A percentile compares a stretch with the other conserved stretches of the same genome.
Evolutionary conservation across 306 rosid genomes (phyloP).

Genomic region (Psophocarpus tetragonolobus): DNA sequence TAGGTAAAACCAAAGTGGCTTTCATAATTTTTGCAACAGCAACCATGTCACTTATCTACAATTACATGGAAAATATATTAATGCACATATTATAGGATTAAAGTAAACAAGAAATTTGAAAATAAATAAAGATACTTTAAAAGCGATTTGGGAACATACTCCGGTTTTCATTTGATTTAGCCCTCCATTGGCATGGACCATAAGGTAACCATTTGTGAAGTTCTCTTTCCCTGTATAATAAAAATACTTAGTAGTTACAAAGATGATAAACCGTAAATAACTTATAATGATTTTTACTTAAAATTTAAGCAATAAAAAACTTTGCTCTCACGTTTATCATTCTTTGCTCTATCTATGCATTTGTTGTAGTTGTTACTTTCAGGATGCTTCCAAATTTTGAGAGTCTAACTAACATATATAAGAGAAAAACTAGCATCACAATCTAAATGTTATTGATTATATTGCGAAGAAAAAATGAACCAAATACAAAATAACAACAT

Average conservation of each 20-base stretch:
- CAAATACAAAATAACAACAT: neutral
- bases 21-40: constrained; percentile 73
- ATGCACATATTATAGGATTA: neutral
- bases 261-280: neutral
- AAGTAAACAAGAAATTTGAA: neutral
- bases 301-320: neutral
- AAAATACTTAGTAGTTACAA: constrained; percentile 27
- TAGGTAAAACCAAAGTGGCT: constrained; percentile 70
- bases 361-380: constrained; percentile 36
- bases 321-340: constrained; percentile 40
- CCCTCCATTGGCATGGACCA: constrained; percentile 68
- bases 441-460: neutral
- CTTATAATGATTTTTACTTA: neutral
- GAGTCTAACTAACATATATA: constrained; percentile 54
- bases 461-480: neutral
- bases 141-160: constrained; percentile 28
- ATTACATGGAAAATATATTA: neutral
- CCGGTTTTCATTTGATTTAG: constrained; percentile 82
- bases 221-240: constrained; percentile 36
- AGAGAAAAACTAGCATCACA: constrained; percentile 43
- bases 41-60: constrained; percentile 81
- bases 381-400: constrained; percentile 62
- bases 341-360: constrained; percentile 40
- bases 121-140: neutral
- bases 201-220: constrained; percentile 61